Base-by-base conservation (phyloP, 2,329 filamentous ascomycete genomes). In the Aspergillus pseudonomiae region DNA sequence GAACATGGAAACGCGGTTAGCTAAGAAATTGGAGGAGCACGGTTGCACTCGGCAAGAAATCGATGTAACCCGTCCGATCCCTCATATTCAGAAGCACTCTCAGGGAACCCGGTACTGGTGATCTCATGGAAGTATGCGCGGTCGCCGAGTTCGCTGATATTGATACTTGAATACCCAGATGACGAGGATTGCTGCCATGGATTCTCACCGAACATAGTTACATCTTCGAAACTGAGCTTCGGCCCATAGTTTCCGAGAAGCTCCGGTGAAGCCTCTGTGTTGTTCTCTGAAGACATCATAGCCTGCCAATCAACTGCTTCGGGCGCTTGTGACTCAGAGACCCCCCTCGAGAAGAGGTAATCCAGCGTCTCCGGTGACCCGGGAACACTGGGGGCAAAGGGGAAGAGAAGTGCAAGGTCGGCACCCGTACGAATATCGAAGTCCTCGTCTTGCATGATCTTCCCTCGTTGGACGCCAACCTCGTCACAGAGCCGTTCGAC, bases 401-500 rank as follows among this genome's bases (percentile, higher is more conserved):
- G 94, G 71, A 97, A 97, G 50, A 89, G 85, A 24, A 98, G 83
- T 6, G 93, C 92, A 68, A 95, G 85, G 1, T 91, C 84, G 1
- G 88, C 88, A 10, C 91, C 93, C 30, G 84, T 84, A 61, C 85
- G 87, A 7, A 78, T 73, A 61, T 92, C 87, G 70, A 96, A 96
- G 21, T 90, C 88, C 36, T 85, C 83, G 67, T 98, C 95, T 79
- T 98, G 90, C 14, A 85, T 82, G 4, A 98, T 86, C 4, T 91
- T 81, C 1, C 95, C 95, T 59, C 93, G 86, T 66, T 89, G 88
- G 9, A 99, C 85, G n/a, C 91, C 91, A 12, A 96, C 85, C 75
- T 99, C 95, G 54, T 92, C 88, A 75, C 94, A 97, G 1, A 99
- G 84, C 3, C 85, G 83, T 74, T 96, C 92, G 0, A 97, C 91